Conservation (phyloP, 1,139 yeast genomes). For the Kurtzmaniella quercitrusa region DNA sequence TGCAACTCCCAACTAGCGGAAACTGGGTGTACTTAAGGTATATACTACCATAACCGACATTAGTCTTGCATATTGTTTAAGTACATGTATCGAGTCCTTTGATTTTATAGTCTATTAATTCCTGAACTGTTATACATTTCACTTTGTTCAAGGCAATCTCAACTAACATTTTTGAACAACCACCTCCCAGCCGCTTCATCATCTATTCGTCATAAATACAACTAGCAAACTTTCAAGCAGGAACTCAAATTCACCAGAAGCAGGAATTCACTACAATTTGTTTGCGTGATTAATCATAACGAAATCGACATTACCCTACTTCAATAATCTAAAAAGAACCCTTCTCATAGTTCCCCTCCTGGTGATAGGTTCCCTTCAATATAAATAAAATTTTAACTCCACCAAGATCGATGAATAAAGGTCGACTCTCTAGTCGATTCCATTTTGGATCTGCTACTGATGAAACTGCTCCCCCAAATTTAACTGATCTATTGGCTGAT, state of each 20-base stretch:
- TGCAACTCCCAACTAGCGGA: not conserved
- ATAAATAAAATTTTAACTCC: not conserved
- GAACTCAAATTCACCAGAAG: too few relatives aligned
- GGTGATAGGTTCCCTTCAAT: too few relatives aligned
- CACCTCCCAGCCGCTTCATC: too few relatives aligned
- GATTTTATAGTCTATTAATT: not conserved
- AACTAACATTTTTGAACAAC: too few relatives aligned
- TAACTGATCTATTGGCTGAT: conserved; percentile 6
- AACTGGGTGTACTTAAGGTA: not conserved
- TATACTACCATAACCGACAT: not conserved
- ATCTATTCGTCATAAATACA: too few relatives aligned
- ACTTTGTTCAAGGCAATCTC: too few relatives aligned
- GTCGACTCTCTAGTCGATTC: conserved; percentile 7
- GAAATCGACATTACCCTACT: too few relatives aligned
- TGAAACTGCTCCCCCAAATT: not conserved
- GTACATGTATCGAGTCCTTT: not conserved
- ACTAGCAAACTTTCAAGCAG: too few relatives aligned
- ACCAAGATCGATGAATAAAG: conserved; percentile 3
- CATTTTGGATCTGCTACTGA: conserved; percentile 4
- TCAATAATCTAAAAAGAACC: too few relatives aligned
- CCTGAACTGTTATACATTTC: too few relatives aligned
- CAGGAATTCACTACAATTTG: too few relatives aligned
- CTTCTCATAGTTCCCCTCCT: too few relatives aligned
- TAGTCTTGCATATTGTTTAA: not conserved
- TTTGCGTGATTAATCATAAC: not conserved